Evolutionary conservation across 176 grass and related monocot species (phyloP), one percentile per base, ranked within the genome.

Genomic region (Ananas comosus): DNA sequence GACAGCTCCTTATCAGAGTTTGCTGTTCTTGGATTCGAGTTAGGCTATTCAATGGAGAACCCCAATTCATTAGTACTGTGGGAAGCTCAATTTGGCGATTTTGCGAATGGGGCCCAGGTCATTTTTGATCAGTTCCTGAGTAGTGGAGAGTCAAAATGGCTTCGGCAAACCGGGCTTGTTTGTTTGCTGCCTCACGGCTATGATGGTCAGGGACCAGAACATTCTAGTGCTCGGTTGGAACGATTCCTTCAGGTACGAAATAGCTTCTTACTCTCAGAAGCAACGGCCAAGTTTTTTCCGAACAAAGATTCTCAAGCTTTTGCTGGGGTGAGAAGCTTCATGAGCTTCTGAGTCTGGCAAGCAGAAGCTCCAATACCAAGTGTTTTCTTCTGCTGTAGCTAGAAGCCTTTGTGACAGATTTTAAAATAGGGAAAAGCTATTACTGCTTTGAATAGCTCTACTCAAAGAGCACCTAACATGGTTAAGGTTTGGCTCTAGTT

Each of bases 31-130:
- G 70, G 70, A 21, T 72, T 72, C 58, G 70, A 72, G 28, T 21
- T 57, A 42, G 70, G 70, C 47, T 72, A 72, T 42, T 72, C 70
- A 12, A 72, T 72, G 70, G 70, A 72, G 17, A 72, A 72, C 58
- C 70, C 70, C 5, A 72, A 72, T 17, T 72, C 70, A 72, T 72
- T 72, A 51, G 70, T 72, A 11, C 51, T 72, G 16, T 72, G 70
- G 70, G 70, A 72, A 72, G 70, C 70, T 57, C 70, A 59, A 16
- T 72, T 72, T 59, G 70, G 70, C 48, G 70, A 72, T 42, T 72
- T 72, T 47, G 22, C 70, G n/a, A 72, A 72, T 72, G 70, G 70
- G 12, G 27, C 70, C 25, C 70, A 72, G 27, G 70, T 72, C 13
- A 72, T 59, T 51, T 72, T 72, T 48, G 70, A 72, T 58, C 70